Evolutionary conservation across 2,329 filamentous ascomycete species (phyloP).

Genomic region (Camillea tinctor): DNA sequence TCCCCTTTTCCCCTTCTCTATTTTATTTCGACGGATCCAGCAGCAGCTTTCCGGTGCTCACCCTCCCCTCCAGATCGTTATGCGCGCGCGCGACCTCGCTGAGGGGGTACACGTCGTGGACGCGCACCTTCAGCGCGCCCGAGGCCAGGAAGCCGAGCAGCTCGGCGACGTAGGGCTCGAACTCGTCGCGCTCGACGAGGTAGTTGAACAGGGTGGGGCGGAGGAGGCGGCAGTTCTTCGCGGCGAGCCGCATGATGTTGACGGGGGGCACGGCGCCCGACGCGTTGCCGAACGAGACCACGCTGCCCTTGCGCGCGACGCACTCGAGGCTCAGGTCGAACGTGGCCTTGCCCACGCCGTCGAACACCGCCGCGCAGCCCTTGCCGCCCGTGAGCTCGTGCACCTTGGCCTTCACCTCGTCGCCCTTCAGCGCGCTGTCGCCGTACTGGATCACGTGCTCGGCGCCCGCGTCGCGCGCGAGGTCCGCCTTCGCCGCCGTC

Average conservation of each 20-base stretch:
- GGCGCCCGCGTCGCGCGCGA: slow-evolving; percentile 70
- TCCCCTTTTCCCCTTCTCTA: not conserved
- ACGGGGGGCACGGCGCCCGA: slow-evolving; percentile 74
- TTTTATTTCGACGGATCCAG: slow-evolving; percentile 42
- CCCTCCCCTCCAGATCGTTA: slow-evolving; percentile 74
- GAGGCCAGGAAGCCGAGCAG: slow-evolving; percentile 70
- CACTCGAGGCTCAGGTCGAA: slow-evolving; percentile 77
- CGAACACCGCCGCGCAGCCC: slow-evolving; percentile 77
- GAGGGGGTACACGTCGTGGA: slow-evolving; percentile 77
- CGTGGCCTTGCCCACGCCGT: slow-evolving; percentile 81
- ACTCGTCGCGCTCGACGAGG: slow-evolving; percentile 66
- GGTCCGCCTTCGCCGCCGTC: slow-evolving; percentile 66
- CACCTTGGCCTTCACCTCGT: slow-evolving; percentile 59
- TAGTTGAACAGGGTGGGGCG: slow-evolving; percentile 75
- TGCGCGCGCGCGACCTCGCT: slow-evolving; percentile 72
- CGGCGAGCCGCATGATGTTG: slow-evolving; percentile 51
- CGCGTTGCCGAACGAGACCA: slow-evolving; percentile 81
- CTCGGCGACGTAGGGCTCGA: slow-evolving; percentile 67
- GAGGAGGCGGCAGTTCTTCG: slow-evolving; percentile 76
- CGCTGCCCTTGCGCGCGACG: slow-evolving; percentile 72
- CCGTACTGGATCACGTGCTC: slow-evolving; percentile 70
- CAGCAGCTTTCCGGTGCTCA: slow-evolving; percentile 81
- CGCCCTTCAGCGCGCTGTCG: slow-evolving; percentile 30
- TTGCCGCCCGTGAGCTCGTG: slow-evolving; percentile 68
- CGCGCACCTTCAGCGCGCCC: slow-evolving; percentile 67